phyloP scores from a whole-genome alignment of 306 rosid species.

The Sesbania bispinosa region DNA sequence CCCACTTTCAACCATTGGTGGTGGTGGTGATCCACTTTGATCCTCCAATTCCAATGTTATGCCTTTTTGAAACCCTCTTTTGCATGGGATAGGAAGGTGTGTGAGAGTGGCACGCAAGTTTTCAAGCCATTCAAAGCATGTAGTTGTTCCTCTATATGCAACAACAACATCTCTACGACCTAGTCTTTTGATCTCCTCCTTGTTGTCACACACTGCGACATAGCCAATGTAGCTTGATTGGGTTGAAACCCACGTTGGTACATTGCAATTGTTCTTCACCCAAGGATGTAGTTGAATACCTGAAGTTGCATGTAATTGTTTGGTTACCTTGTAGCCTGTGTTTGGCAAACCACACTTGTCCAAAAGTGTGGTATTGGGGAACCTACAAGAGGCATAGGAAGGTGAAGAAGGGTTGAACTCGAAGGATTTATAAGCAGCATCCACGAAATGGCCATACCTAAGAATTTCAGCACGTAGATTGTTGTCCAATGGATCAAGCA shows the following conservation, averaged over 20 bases:
- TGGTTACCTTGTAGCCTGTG: neutral
- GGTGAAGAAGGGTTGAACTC: neutral
- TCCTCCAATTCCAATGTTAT: too few species aligned
- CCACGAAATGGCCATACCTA: neutral
- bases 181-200: neutral
- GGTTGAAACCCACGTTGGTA: neutral
- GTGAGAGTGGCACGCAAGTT: conserved; percentile 3
- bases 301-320: neutral
- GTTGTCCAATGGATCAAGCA: neutral
- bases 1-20: neutral
- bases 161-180: neutral
- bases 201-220: neutral
- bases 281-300: neutral
- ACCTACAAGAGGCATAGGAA: neutral
- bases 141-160: neutral
- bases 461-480: neutral
- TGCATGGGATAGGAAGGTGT: neutral
- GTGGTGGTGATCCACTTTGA: too few species aligned
- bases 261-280: neutral
- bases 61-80: too few species aligned
- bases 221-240: neutral
- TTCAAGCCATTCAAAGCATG: neutral
- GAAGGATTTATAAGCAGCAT: neutral
- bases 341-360: neutral
- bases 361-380: neutral